Evolutionary conservation across 495 filamentous ascomycete genomes (phyloP), one percentile per base, ranked within the genome.

Genomic region (Podospora australis): DNA sequence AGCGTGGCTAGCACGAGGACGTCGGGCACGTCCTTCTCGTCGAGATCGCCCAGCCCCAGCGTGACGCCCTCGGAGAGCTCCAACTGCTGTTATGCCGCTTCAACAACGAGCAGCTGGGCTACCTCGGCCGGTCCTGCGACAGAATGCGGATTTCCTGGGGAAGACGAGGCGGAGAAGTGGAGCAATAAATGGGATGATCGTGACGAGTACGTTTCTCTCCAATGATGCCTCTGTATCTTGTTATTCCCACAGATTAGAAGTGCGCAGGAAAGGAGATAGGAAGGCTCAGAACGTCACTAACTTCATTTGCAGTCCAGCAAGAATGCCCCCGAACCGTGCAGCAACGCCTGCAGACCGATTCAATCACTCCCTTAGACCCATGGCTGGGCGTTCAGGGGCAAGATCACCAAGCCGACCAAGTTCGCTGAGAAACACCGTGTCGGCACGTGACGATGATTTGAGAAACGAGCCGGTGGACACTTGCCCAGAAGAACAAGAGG

Each of bases 81-180:
- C 10, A 54, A 46, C 17, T 58, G 22, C 23, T 21, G n/a, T 14
- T 24, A 54, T 32, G 50, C 55, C 25, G 48, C 47, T 1, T 58
- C 55, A 13, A 56, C 34, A 22, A 54, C 39, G 14, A 59, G 57
- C 49, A 56, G 53, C 44, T 56, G 32, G 50, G 57, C 47, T 9
- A 59, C 57, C n/a, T 59, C 57, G 17, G 39, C 50, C 9, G 44
- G 29, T 8, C 50, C 49, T 6, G 49, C 44, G 9, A 49, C 50
- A 1, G 56, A 56, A 20, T 56, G 46, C 16, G 50, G 47, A 0
- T 50, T 56, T 23, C 49, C 34, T 8, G 47, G 49, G 6, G 53
- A 56, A 26, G 57, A 59, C 11, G 50, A 53, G 17, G 35, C 34
- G 28, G 23, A 55, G 28, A 38, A 45, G 9, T 51, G 49, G 36